Evolutionary conservation across 108 stramenopile genomes (phyloP).

Genomic region (Nannochloropsis granulata): DNA sequence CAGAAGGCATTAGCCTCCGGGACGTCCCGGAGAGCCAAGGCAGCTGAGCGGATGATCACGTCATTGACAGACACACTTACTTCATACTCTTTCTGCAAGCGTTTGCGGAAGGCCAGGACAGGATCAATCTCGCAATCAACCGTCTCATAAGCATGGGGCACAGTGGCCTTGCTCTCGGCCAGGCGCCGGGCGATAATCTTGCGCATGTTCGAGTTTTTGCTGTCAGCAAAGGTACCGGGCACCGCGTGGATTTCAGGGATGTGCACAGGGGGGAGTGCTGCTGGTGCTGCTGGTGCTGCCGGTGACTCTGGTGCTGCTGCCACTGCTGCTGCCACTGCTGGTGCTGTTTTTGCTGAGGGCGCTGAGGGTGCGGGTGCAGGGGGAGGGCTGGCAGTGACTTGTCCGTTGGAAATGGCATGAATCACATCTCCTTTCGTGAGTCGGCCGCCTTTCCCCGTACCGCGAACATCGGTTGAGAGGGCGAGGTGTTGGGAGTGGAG

Average conservation of each 20-base stretch:
- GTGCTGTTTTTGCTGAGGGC: not conserved
- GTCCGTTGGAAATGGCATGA: constrained; percentile 36
- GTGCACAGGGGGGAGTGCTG: constrained; percentile 39
- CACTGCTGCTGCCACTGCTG: constrained; percentile 1
- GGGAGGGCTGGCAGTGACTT: constrained; percentile 5
- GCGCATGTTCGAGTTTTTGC: constrained; percentile 46
- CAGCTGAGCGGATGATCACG: constrained; percentile 85
- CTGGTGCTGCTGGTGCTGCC: constrained; percentile 31
- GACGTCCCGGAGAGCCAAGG: constrained; percentile 83
- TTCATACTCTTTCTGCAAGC: constrained; percentile 53
- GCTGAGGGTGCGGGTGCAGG: not conserved
- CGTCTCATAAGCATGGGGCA: constrained; percentile 90
- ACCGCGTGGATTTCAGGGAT: constrained; percentile 1
- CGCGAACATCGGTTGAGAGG: constrained; percentile 40
- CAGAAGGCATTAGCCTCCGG: constrained; percentile 67
- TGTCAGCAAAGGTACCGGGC: not conserved
- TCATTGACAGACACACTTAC: constrained; percentile 87
- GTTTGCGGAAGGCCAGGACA: constrained; percentile 58
- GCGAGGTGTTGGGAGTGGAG: constrained; percentile 54
- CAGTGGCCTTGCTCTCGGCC: constrained; percentile 80
- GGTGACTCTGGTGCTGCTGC: constrained; percentile 35
- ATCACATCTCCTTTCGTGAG: constrained; percentile 82
- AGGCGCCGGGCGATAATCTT: constrained; percentile 88
- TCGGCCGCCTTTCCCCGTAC: constrained; percentile 67
- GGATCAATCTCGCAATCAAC: constrained; percentile 73